These are phyloP conservation scores for Skeletonema grethae DNA, from an alignment of 108 stramenopile species.

Conservation along the genomic window DNA sequence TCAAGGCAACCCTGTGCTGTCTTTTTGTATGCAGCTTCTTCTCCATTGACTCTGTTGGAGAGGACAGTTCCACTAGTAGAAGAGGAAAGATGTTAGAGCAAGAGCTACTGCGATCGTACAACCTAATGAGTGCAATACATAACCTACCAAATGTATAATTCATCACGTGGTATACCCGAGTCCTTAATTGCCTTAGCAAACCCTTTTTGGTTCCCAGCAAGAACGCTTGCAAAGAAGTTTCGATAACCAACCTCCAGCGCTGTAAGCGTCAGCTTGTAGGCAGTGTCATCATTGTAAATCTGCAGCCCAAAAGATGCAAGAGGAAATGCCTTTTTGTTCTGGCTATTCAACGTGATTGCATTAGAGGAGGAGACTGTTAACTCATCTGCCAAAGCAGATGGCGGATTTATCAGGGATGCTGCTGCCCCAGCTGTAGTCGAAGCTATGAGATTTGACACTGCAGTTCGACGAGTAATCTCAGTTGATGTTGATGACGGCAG, in stretches of 20 bases:
- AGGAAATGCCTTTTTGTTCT: conserved; percentile 58
- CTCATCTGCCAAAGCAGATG: conserved; percentile 7
- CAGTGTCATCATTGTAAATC: conserved; percentile 74
- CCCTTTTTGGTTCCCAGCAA: conserved; percentile 80
- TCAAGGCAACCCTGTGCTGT: conserved; percentile 70
- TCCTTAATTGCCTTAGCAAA: conserved; percentile 72
- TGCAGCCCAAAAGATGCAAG: conserved; percentile 75
- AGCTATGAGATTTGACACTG: conserved; percentile 24
- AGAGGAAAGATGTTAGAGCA: neutral
- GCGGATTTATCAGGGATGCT: neutral
- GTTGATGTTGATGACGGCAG: conserved; percentile 2
- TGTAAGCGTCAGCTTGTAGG: conserved; percentile 69
- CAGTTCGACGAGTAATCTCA: conserved; percentile 42
- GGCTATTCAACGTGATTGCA: conserved; percentile 34
- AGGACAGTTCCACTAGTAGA: conserved; percentile 62
- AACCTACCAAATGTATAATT: conserved; percentile 65
- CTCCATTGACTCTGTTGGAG: conserved; percentile 68
- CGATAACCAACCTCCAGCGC: conserved; percentile 77
- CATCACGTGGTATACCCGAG: conserved; percentile 64
- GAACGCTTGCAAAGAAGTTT: conserved; percentile 78
- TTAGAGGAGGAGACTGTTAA: conserved; percentile 1
- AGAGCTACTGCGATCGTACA: neutral
- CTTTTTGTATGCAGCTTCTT: conserved; percentile 55
- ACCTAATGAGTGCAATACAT: neutral
- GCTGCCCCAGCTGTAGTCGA: conserved; percentile 18